Evolutionary conservation across 768 basidiomycete genomes (phyloP).

Genomic region (Termitomyces eurrhizus): DNA sequence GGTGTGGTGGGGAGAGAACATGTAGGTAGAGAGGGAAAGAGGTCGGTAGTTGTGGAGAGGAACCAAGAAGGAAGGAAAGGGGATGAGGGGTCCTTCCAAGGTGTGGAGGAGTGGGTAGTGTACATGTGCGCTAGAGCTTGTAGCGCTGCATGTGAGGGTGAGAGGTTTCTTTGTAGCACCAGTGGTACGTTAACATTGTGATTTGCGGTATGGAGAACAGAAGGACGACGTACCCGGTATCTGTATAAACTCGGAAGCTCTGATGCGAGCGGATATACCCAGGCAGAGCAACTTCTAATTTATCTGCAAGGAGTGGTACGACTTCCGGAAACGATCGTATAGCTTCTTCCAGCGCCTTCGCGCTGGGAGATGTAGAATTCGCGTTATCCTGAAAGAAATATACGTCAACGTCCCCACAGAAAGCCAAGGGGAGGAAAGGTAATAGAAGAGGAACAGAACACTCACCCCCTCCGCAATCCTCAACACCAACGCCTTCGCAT

Average conservation of each 20-base stretch:
- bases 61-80: constrained; percentile 69
- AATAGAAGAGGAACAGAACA: neutral
- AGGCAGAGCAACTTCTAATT: constrained; percentile 68
- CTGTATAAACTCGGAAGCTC: constrained; percentile 68
- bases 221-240: constrained; percentile 44
- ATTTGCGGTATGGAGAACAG: neutral
- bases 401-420: neutral
- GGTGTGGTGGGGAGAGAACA: constrained; percentile 31
- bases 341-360: constrained; percentile 67
- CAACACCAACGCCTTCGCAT: constrained; percentile 66
- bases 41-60: constrained; percentile 42
- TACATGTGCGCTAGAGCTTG: constrained; percentile 90
- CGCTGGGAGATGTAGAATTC: constrained; percentile 42
- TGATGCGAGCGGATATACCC: constrained; percentile 52
- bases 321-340: constrained; percentile 77
- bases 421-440: neutral
- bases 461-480: constrained; percentile 45
- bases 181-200: neutral
- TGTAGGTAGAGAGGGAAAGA: constrained; percentile 37
- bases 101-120: constrained; percentile 63
- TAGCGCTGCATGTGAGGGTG: constrained; percentile 42
- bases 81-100: constrained; percentile 78
- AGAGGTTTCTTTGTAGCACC: constrained; percentile 27
- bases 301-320: constrained; percentile 80
- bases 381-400: constrained; percentile 30